These are phyloP conservation scores for Pythium dissotocum DNA, from an alignment of 352 stramenopile species.

Conservation along the genomic window DNA sequence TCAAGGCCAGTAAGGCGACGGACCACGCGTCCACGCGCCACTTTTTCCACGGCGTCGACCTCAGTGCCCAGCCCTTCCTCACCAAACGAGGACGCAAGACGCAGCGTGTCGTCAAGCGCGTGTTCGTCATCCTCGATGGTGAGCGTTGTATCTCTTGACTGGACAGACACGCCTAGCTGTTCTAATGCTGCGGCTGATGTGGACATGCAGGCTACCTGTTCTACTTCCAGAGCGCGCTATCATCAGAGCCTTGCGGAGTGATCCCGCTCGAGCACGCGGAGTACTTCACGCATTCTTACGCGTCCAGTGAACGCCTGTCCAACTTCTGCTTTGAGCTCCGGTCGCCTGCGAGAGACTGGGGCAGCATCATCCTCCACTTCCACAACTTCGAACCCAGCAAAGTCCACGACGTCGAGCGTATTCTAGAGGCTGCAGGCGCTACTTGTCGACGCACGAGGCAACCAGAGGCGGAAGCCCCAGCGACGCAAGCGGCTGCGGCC, in stretches of 20 bases:
- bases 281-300: constrained; percentile 77
- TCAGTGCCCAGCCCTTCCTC: constrained; percentile 63
- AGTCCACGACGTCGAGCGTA: constrained; percentile 51
- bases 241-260: constrained; percentile 59
- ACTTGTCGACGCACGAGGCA: constrained; percentile 24
- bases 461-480: background rate
- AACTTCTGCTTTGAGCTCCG: constrained; percentile 80
- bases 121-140: constrained; percentile 83
- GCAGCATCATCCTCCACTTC: constrained; percentile 78
- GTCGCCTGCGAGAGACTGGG: constrained; percentile 60
- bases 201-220: constrained; percentile 59
- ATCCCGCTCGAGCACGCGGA: constrained; percentile 62
- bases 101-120: constrained; percentile 61
- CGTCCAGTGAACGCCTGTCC: constrained; percentile 48
- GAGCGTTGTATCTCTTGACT: background rate
- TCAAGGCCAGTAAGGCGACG: constrained; percentile 4
- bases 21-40: constrained; percentile 15
- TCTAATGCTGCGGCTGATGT: too few species aligned
- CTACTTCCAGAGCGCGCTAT: constrained; percentile 66
- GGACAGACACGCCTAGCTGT: too few species aligned
- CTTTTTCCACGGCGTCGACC: constrained; percentile 66
- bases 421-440: constrained; percentile 51
- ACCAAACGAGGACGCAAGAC: constrained; percentile 76
- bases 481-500: background rate
- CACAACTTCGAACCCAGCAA: constrained; percentile 52